Base-by-base conservation (phyloP, 1,284 basidiomycete species). In the Rhodotorula sp. region DNA sequence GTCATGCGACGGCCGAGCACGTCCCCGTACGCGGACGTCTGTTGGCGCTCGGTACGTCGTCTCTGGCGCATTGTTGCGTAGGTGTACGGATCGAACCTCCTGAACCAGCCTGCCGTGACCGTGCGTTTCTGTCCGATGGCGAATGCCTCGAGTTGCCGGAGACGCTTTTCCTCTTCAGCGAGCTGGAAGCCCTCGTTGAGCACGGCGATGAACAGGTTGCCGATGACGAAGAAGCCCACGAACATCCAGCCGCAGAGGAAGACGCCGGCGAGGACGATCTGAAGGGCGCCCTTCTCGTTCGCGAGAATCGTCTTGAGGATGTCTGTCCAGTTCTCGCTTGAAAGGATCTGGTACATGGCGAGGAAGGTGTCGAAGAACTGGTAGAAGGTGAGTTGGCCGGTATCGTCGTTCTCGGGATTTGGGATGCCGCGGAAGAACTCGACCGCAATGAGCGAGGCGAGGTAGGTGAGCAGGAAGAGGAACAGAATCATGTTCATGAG, bases 401-500 rank as follows among this genome's bases (percentile, higher is more conserved):
- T 75, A 15, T 81, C 76, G 31, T 76, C 77, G 31, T 82, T 82
- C 8, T 76, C 74, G 13, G 76, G 77, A 24, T 81, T 78, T 2
- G 80, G 79, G 78, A 97, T 92, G 1, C 94, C 94, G 28, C 93
- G 88, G 44, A 85, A 80, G 10, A 84, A 78, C 72, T 83, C 80
- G 11, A 81, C 70, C 2, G 80, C 68, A 28, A 73, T 85, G 34
- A 99, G 83, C 0, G 94, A 90, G 1, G 89, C 89, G 50, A 98
- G 84, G 74, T 90, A 90, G 79, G 94, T 96, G 81, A 94, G 88
- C 69, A 96, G 82, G 69, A 98, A 82, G 34, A 99, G 84, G 83
- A 99, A 98, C 50, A 95, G 80, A 22, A 91, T 87, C 92, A 97
- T 97, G 84, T 98, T 98, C 44, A 87, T 84, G 47, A 99, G 83